Evolutionary conservation across 352 stramenopile genomes (phyloP), one percentile per base, ranked within the genome.

Genomic region (Pythium dissotocum): DNA sequence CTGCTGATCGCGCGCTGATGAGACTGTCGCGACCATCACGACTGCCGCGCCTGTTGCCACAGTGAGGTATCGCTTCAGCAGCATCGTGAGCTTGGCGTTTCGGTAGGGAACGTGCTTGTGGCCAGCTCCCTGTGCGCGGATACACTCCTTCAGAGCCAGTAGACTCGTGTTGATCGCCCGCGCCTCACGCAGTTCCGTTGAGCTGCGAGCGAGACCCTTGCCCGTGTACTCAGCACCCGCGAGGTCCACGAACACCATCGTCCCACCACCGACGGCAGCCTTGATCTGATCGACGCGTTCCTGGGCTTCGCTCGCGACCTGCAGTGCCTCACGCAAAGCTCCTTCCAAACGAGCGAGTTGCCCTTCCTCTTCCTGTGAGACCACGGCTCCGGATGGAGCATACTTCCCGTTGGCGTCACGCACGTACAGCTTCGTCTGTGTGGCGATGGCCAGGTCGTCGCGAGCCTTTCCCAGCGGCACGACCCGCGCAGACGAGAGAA

Each of bases 191-290:
- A 75, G 60, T 33, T 77, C 70, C 16, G 51, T 63, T 0, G 72
- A 38, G 46, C 58, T 76, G n/a, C 72, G 72, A 30, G 42, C 8
- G 6, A 83, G 72, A 3, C 76, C 78, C 16, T 83, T 46, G 46
- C 80, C 78, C 6, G 77, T 83, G 67, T 88, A 82, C 70, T 88
- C 80, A n/a, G 78, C 77, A 12, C 80, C 77, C 18, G 78, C 78
- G 16, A 88, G 68, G 52, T 86, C 80, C 42, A 85, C 77, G 35
- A 87, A 76, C 26, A 87, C 78, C 3, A 88, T 70, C 55, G 71
- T 65, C 1, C 80, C 80, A 24, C 80, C 63, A 69, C 16, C 18
- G 12, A 18, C 66, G 18, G 36, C 5, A 38, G 42, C 72, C 16
- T 62, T 65, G 3, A 46, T 35, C 42, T 65, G 69, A 16, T 71